These are phyloP conservation scores for Euphrasia confusa DNA, from an alignment of 257 asterid species.

Conservation along the genomic window DNA sequence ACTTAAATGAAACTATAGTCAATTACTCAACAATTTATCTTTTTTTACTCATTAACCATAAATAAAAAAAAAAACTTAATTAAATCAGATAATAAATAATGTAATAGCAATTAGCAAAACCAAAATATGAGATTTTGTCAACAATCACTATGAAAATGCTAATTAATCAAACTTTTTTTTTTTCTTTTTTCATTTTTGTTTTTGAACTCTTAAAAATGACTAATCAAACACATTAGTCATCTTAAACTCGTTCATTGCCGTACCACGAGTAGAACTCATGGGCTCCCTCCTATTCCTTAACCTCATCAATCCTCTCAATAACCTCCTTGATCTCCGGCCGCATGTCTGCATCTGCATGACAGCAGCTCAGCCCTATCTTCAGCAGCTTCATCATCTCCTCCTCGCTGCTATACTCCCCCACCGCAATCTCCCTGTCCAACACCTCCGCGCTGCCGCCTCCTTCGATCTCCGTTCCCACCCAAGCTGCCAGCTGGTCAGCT, in stretches of 20 bases:
- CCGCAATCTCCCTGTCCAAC: constrained; percentile 58
- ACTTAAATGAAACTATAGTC: too few species aligned
- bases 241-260: constrained; percentile 34
- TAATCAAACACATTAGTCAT: constrained; percentile 17
- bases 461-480: constrained; percentile 46
- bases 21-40: too few species aligned
- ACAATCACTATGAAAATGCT: background rate
- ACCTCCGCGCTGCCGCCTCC: constrained; percentile 26
- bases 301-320: constrained; percentile 56
- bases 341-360: constrained; percentile 45
- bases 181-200: too few species aligned
- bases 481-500: constrained; percentile 43
- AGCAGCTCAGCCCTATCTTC: constrained; percentile 59
- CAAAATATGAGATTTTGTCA: background rate
- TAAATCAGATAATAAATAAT: background rate
- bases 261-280: constrained; percentile 49
- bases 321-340: constrained; percentile 64
- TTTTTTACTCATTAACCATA: background rate
- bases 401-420: constrained; percentile 29
- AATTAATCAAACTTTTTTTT: background rate
- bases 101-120: background rate
- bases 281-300: constrained; percentile 48
- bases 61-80: background rate
- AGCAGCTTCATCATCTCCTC: constrained; percentile 63
- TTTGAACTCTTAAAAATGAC: too few species aligned